Conservation (phyloP, 345 rosid genomes). For the Corchorus olitorius region DNA sequence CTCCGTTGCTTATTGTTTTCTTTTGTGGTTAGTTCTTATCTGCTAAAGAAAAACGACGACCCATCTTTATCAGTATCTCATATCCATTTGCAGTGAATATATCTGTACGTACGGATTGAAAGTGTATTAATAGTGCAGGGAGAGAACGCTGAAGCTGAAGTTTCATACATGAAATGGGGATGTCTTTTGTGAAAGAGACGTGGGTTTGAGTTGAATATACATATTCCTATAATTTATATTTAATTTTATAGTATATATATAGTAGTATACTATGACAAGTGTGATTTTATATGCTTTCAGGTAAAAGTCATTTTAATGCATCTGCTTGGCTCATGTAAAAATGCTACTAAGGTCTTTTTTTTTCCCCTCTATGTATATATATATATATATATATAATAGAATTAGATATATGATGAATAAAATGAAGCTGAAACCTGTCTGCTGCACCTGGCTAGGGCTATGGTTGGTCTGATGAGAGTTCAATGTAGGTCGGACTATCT, state of each 20-base stretch:
- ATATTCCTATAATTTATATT: neutral
- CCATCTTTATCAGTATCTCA: conserved; percentile 35
- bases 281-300: neutral
- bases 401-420: neutral
- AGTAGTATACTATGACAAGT: neutral
- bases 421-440: no score
- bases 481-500: neutral
- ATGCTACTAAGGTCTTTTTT: neutral
- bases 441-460: neutral
- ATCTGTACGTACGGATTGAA: conserved; percentile 11
- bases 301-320: conserved; percentile 4
- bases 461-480: neutral
- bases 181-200: conserved; percentile 42
- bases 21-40: conserved; percentile 16
- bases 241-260: neutral
- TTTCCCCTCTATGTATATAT: no score
- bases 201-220: conserved; percentile 36
- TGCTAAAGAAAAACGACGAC: conserved; percentile 17
- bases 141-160: conserved; percentile 14
- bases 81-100: conserved; percentile 10
- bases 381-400: neutral
- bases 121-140: neutral
- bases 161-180: neutral
- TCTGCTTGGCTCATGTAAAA: conserved; percentile 3
- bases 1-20: neutral